Conservation (phyloP, 495 filamentous ascomycete genomes). For the Bacidia rubella region DNA sequence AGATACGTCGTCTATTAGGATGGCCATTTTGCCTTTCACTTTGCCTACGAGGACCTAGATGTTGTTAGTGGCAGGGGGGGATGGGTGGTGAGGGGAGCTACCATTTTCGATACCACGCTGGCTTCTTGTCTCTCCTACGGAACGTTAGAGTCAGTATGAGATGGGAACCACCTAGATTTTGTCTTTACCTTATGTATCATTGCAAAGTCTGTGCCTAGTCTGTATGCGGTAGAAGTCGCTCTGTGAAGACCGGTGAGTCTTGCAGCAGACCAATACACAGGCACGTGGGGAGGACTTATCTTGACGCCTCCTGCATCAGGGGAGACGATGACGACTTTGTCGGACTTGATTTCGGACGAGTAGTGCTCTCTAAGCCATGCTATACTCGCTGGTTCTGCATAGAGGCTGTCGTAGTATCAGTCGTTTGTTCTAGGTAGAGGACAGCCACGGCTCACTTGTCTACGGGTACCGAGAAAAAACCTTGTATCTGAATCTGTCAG, state of each 20-base stretch:
- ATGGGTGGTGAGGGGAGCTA: neutral
- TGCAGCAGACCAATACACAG: neutral
- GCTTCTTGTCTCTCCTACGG: constrained; percentile 61
- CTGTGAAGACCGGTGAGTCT: constrained; percentile 25
- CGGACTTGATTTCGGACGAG: constrained; percentile 78
- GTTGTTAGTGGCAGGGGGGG: neutral
- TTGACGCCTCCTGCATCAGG: constrained; percentile 96
- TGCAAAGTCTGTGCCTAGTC: constrained; percentile 88
- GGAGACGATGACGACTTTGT: constrained; percentile 86
- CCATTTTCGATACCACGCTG: constrained; percentile 94
- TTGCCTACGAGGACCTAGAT: constrained; percentile 45
- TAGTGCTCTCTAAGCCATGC: constrained; percentile 21
- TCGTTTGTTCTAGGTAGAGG: neutral
- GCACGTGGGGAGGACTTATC: constrained; percentile 7
- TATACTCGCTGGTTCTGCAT: constrained; percentile 86
- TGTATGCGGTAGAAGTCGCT: constrained; percentile 92
- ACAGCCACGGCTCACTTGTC: constrained; percentile 53
- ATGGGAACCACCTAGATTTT: too few species aligned
- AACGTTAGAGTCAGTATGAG: neutral
- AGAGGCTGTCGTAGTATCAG: constrained; percentile 36
- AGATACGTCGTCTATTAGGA: constrained; percentile 64
- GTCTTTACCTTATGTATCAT: constrained; percentile 68
- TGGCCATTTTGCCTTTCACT: constrained; percentile 47
- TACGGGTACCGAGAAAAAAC: constrained; percentile 96
- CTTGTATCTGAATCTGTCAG: constrained; percentile 51